Percentiles rank a stretch among this genome's conserved stretches.
Evolutionary conservation across 768 basidiomycete genomes (phyloP).

Genomic region (Glaciozyma antarctica): DNA sequence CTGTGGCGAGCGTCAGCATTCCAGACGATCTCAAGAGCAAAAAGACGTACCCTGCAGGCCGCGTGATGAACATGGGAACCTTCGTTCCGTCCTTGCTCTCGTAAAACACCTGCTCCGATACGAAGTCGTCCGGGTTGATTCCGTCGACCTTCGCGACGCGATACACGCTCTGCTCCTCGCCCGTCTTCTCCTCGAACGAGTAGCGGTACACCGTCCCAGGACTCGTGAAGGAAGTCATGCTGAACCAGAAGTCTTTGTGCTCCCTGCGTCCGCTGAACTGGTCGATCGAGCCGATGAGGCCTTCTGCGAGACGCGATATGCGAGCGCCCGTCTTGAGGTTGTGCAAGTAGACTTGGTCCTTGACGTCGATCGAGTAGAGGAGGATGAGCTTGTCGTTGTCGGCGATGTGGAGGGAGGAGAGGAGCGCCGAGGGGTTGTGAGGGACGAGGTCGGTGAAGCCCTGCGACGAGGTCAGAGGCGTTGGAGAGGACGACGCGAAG

Average conservation of each 20-base stretch:
- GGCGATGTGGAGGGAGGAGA: slow-evolving; percentile 49
- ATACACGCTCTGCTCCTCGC: slow-evolving; percentile 50
- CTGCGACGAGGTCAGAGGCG: slow-evolving; percentile 25
- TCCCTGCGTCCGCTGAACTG: slow-evolving; percentile 48
- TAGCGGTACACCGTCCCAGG: slow-evolving; percentile 60
- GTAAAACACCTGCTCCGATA: slow-evolving; percentile 69
- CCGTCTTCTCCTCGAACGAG: slow-evolving; percentile 44
- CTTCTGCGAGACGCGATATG: slow-evolving; percentile 51
- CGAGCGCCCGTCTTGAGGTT: slow-evolving; percentile 47
- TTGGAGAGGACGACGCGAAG: not conserved
- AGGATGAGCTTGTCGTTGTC: slow-evolving; percentile 51
- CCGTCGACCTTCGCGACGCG: slow-evolving; percentile 53
- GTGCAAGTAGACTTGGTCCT: slow-evolving; percentile 69
- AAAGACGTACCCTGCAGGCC: slow-evolving; percentile 49
- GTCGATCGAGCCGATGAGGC: slow-evolving; percentile 58
- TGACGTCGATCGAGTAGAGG: slow-evolving; percentile 66
- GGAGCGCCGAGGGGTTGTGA: slow-evolving; percentile 55
- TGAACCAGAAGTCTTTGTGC: slow-evolving; percentile 52
- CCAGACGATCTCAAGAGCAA: not conserved
- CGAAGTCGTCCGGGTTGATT: slow-evolving; percentile 58
- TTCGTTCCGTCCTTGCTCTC: slow-evolving; percentile 66
- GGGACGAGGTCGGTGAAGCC: slow-evolving; percentile 56
- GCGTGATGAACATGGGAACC: slow-evolving; percentile 76
- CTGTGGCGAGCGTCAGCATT: not conserved
- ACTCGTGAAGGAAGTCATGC: slow-evolving; percentile 58